Conservation (phyloP, 768 basidiomycete species). For the Amanita phalloides region DNA sequence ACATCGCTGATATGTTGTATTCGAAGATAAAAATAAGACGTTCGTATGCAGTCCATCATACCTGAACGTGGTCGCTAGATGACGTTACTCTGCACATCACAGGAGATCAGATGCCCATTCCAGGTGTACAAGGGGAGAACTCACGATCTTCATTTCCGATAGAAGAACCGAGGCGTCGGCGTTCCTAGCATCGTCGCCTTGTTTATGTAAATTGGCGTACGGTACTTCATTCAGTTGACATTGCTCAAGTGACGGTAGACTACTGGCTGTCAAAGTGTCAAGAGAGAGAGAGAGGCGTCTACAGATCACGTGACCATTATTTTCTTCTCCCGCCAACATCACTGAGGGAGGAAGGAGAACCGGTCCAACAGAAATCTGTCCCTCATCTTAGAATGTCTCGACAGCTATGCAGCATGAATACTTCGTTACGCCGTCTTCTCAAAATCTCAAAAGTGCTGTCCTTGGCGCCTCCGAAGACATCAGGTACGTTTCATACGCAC, state of each 20-base stretch:
- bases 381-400: slow-evolving; percentile 16
- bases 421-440: slow-evolving; percentile 12
- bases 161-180: no score
- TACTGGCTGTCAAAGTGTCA: no score
- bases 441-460: slow-evolving; percentile 5
- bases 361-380: neutral
- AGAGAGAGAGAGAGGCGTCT: no score
- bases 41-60: neutral
- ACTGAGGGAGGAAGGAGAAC: neutral
- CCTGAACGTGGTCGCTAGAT: neutral
- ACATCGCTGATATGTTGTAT: neutral
- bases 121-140: neutral
- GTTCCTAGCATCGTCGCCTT: no score
- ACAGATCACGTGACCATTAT: no score
- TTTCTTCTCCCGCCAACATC: neutral
- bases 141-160: neutral
- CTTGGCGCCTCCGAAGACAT: slow-evolving; percentile 11
- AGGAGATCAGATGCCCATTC: no score
- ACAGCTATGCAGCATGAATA: slow-evolving; percentile 15
- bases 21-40: neutral
- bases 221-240: no score
- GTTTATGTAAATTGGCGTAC: no score
- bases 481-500: slow-evolving; percentile 2
- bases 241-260: no score
- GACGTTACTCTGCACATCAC: neutral